Evolutionary conservation across 148 eudicot species (phyloP).

Genomic region (Diospyros lotus): DNA sequence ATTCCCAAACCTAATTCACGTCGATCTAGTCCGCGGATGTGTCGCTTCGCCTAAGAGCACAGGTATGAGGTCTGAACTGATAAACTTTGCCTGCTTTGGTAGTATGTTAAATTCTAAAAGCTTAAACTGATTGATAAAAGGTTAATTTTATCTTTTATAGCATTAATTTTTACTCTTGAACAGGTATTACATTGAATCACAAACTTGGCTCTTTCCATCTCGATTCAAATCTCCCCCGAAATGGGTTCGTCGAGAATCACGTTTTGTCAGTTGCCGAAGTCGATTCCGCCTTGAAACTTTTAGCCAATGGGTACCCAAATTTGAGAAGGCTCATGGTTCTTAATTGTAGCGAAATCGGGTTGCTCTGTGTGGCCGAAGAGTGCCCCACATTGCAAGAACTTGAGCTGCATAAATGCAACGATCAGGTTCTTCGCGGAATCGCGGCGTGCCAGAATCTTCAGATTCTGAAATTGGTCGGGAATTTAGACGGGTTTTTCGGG

Average conservation of each 20-base stretch:
- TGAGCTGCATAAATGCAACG: slow-evolving; percentile 69
- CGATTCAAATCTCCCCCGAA: slow-evolving; percentile 31
- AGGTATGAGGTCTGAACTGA: slow-evolving; percentile 27
- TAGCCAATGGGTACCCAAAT: slow-evolving; percentile 69
- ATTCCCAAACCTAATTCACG: slow-evolving; percentile 63
- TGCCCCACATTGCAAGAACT: slow-evolving; percentile 70
- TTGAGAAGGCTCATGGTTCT: slow-evolving; percentile 55
- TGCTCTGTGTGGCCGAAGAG: slow-evolving; percentile 53
- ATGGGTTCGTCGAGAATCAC: slow-evolving; percentile 23
- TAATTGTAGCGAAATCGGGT: slow-evolving; percentile 62
- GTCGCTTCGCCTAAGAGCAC: slow-evolving; percentile 38
- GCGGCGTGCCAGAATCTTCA: slow-evolving; percentile 72
- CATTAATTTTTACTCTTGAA: too few relatives aligned
- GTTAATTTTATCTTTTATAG: too few relatives aligned
- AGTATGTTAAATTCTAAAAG: too few relatives aligned
- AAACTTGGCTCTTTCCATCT: slow-evolving; percentile 41
- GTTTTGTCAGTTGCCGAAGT: slow-evolving; percentile 36
- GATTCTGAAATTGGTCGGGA: slow-evolving; percentile 62
- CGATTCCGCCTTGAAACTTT: slow-evolving; percentile 32
- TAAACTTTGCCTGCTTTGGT: slow-evolving; percentile 18
- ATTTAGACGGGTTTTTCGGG: slow-evolving; percentile 60
- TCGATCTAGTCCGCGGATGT: slow-evolving; percentile 45
- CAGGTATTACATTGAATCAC: too few relatives aligned
- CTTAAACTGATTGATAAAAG: too few relatives aligned
- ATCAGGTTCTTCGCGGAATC: slow-evolving; percentile 52